Evolutionary conservation across 176 grass and related monocot species (phyloP).

Genomic region (Zea mays): DNA sequence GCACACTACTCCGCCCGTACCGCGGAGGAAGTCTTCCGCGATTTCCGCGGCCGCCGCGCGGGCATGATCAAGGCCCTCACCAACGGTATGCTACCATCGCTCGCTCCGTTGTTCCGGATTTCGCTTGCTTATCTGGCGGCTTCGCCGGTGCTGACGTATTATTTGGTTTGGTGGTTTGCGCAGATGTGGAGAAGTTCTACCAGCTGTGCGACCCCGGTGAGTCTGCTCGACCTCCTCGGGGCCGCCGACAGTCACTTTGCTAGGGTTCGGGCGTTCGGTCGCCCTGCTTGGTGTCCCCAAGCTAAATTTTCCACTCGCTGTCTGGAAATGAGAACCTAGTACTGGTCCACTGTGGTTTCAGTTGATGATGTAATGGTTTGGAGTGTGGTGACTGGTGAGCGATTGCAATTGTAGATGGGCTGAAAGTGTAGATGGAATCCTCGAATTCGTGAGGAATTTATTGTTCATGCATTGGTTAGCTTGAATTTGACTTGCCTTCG

Average conservation of each 20-base stretch:
- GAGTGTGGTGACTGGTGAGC: not conserved
- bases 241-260: constrained; percentile 1
- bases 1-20: constrained; percentile 63
- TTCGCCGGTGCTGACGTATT: constrained; percentile 25
- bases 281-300: constrained; percentile 13
- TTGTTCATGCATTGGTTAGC: not conserved
- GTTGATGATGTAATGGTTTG: constrained; percentile 14
- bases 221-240: constrained; percentile 48
- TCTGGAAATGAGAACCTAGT: not conserved
- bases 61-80: constrained; percentile 98
- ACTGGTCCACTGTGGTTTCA: constrained; percentile 5
- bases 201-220: constrained; percentile 93
- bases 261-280: constrained; percentile 14
- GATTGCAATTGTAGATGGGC: constrained; percentile 18
- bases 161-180: constrained; percentile 35
- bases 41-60: constrained; percentile 82
- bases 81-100: constrained; percentile 46
- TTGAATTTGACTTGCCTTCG: not conserved
- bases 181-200: constrained; percentile 93
- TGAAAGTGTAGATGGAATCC: not conserved
- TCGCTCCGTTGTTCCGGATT: constrained; percentile 10
- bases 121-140: not conserved
- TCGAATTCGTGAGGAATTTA: constrained; percentile 8
- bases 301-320: constrained; percentile 31
- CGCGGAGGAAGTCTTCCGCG: constrained; percentile 91